phyloP scores from a whole-genome alignment of 2,329 filamentous ascomycete species.

The Colletotrichum cereale region DNA sequence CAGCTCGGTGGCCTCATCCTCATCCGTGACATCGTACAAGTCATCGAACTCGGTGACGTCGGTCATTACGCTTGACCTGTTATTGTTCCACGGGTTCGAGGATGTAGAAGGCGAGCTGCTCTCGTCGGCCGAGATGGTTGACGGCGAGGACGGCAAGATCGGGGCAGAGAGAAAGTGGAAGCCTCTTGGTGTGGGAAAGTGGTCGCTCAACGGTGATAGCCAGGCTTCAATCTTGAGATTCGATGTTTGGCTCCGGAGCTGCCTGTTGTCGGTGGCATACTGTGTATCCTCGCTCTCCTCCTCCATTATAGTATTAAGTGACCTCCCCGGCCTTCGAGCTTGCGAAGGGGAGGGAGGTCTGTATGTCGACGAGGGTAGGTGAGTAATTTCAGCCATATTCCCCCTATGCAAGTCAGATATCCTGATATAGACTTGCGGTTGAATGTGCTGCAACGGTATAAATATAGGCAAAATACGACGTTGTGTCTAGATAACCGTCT shows the following conservation, averaged over 20 bases:
- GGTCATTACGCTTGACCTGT: conserved; percentile 70
- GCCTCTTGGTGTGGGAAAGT: conserved; percentile 81
- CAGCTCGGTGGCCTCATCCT: conserved; percentile 66
- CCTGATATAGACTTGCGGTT: conserved; percentile 38
- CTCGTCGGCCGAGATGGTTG: conserved; percentile 64
- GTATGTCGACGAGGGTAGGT: conserved; percentile 57
- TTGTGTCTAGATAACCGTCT: conserved; percentile 25
- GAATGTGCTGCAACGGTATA: conserved; percentile 24
- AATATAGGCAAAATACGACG: conserved; percentile 37
- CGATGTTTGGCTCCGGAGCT: conserved; percentile 48
- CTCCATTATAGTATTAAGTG: conserved; percentile 76
- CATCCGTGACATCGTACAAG: conserved; percentile 87
- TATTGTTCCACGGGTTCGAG: conserved; percentile 72
- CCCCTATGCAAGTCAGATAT: conserved; percentile 48
- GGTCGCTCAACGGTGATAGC: conserved; percentile 70
- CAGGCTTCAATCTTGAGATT: conserved; percentile 68
- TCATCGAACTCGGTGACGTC: conserved; percentile 84
- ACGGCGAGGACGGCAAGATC: conserved; percentile 72
- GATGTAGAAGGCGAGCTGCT: conserved; percentile 66
- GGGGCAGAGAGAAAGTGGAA: conserved; percentile 74
- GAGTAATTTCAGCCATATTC: conserved; percentile 62
- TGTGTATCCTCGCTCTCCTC: conserved; percentile 60
- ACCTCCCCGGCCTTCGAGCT: conserved; percentile 65
- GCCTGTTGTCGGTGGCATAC: conserved; percentile 42
- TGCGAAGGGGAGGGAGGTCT: conserved; percentile 65